Evolutionary conservation across 1,139 yeast species (phyloP).

Genomic region (Blastobotrys elegans): DNA sequence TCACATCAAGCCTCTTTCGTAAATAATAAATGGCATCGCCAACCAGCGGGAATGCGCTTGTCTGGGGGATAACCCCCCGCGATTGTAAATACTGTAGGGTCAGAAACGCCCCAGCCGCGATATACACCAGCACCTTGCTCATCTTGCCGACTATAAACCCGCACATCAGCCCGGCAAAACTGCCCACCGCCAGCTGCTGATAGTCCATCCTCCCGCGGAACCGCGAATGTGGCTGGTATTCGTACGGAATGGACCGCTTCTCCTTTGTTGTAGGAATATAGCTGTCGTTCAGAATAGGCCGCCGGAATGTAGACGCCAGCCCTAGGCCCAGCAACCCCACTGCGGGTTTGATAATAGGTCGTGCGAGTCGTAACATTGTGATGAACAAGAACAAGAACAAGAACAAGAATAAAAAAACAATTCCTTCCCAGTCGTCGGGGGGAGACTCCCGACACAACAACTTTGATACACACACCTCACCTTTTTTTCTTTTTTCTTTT

Average conservation of each 20-base stretch:
- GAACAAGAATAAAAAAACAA: no score
- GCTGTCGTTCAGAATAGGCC: conserved; percentile 10
- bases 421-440: no score
- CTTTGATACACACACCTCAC: no score
- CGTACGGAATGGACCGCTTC: conserved; percentile 7
- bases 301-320: neutral
- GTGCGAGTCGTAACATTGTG: no score
- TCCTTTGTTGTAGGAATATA: conserved; percentile 8
- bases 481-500: neutral
- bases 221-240: conserved; percentile 17
- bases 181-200: conserved; percentile 64
- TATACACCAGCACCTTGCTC: conserved; percentile 51
- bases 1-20: conserved; percentile 44
- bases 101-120: conserved; percentile 47
- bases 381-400: no score
- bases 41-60: conserved; percentile 40
- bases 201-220: conserved; percentile 48
- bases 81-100: conserved; percentile 55
- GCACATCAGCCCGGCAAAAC: conserved; percentile 56
- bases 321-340: neutral
- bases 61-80: conserved; percentile 49
- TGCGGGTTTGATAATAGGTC: no score
- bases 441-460: no score
- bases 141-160: conserved; percentile 67
- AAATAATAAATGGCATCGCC: conserved; percentile 44